Evolutionary conservation across 2,329 filamentous ascomycete species (phyloP), one percentile per base, ranked within the genome.

Genomic region (Trichoderma lentiforme): DNA sequence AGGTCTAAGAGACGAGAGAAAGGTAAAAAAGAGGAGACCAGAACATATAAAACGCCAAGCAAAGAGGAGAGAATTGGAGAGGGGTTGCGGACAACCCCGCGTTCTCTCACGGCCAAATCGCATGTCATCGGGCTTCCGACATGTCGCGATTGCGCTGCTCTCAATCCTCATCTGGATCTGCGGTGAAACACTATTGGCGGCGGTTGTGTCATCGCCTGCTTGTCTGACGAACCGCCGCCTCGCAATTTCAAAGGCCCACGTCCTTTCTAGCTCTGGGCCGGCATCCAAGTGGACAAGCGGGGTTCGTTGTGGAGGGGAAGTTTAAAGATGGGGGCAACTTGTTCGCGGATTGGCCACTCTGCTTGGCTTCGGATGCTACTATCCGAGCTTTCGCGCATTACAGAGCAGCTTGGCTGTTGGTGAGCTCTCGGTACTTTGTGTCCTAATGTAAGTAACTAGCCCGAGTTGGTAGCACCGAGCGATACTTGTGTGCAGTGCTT

Each of bases 241-340:
- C 14, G 47, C 64, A 67, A 67, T 67, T 67, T 67, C 64, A 67
- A 67, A 67, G 64, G 64, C 32, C 64, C 64, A 57, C 64, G 51
- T 32, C 21, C 15, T 43, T 67, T n/a, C 32, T 57, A 58, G 64
- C 64, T 67, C n/a, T 14, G 64, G 39, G 39, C 26, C 51, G 51
- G 30, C 47, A 53, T 24, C 51, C 47, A 67, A 67, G 51, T 67
- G 64, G 64, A 39, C 64, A 67, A 30, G 64, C 64, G 64, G 64
- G 64, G 47, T 43, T n/a, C 6, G 1, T 26, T 8, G 30, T 66
- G 47, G 63, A 66, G 63, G 63, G 63, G 63, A 66, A 66, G 64
- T 34, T 57, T 39, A 9, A n/a, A 39, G 15, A 36, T 21, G 47
- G 64, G 64, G 51, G 64, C 47, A 58, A 67, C 32, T 58, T 67